Base-by-base conservation (phyloP, 2,329 filamentous ascomycete species). In the Fusarium illudens region DNA sequence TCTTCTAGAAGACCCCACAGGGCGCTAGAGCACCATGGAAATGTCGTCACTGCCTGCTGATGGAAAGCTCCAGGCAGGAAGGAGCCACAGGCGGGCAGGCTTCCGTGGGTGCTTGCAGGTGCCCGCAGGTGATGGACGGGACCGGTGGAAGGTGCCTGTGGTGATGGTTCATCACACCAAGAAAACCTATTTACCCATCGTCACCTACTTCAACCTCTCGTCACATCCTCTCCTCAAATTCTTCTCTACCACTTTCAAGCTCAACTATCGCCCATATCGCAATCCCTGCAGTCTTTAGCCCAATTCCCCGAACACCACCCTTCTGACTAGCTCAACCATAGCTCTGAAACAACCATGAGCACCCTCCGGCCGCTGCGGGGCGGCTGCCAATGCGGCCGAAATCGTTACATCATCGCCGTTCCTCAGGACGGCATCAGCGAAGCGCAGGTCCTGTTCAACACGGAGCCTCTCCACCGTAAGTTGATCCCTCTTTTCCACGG, bases 301-400 rank as follows among this genome's bases (percentile, higher is more conserved):
- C 15, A 32, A 53, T 20, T 46, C 39, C 34, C 30, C 12, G 27
- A 11, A 36, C 37, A 54, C 29, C 19, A 11, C 19, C 46, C 20
- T 29, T 56, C 13, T 11, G 36, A 58, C 12, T 36, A 39, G 22
- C 25, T 57, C 32, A 30, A 53, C n/a, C 25, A 48, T 25, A 53
- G 17, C 48, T 51, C 20, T 39, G 12, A 25, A 29, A 30, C 63
- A 50, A 79, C 68, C 58, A 87, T 87, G 85, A 83, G 76, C 74
- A 76, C 79, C 52, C 75, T 79, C 60, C 81, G 86, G 64, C 84
- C 85, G 36, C 85, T 97, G 60, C 88, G 86, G 68, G 94, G 94
- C 73, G 87, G 89, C 68, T 97, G 94, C 82, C 89, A 91, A 55
- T 97, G 94, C 78, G 93, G 94, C 60, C 89, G 94, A 64, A 97